phyloP scores from a whole-genome alignment of 495 filamentous ascomycete species.

The Penicillium nucicola region DNA sequence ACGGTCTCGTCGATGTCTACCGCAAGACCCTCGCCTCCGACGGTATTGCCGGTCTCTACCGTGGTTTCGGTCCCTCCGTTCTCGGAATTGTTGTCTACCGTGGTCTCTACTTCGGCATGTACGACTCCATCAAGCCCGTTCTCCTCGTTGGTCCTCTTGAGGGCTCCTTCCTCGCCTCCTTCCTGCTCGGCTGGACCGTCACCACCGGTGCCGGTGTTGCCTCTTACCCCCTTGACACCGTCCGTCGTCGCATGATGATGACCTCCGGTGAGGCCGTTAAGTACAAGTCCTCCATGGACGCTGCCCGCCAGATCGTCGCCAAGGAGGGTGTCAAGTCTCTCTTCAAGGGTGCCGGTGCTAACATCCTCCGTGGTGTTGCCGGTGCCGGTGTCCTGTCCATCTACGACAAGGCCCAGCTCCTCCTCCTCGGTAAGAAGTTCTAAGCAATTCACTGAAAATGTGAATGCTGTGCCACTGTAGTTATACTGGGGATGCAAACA shows the following conservation, averaged over 20 bases:
- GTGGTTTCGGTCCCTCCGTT: slow-evolving; percentile 99
- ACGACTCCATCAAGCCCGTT: slow-evolving; percentile 99
- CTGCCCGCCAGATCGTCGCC: slow-evolving; percentile 91
- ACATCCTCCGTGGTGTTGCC: slow-evolving; percentile 99
- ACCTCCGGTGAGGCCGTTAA: slow-evolving; percentile 95
- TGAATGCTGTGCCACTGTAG: slow-evolving; percentile 21
- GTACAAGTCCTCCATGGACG: slow-evolving; percentile 94
- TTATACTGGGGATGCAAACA: slow-evolving; percentile 32
- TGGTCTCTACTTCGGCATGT: slow-evolving; percentile 99
- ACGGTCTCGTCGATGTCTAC: slow-evolving; percentile 98
- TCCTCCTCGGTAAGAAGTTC: slow-evolving; percentile 99
- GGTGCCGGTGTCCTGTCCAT: slow-evolving; percentile 99
- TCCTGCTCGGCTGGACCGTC: slow-evolving; percentile 97
- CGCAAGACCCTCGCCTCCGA: slow-evolving; percentile 98
- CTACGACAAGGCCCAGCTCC: slow-evolving; percentile 98
- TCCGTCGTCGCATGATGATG: slow-evolving; percentile 99
- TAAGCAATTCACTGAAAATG: slow-evolving; percentile 55
- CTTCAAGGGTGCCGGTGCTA: slow-evolving; percentile 99
- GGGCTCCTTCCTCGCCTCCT: slow-evolving; percentile 98
- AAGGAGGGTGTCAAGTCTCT: slow-evolving; percentile 95
- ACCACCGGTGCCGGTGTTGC: slow-evolving; percentile 99
- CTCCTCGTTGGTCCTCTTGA: slow-evolving; percentile 86
- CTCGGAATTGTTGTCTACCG: slow-evolving; percentile 99
- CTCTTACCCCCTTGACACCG: slow-evolving; percentile 98
- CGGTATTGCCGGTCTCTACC: slow-evolving; percentile 99